phyloP scores from a whole-genome alignment of 2,329 filamentous ascomycete genomes.

The Ceratocystis lukuohia region DNA sequence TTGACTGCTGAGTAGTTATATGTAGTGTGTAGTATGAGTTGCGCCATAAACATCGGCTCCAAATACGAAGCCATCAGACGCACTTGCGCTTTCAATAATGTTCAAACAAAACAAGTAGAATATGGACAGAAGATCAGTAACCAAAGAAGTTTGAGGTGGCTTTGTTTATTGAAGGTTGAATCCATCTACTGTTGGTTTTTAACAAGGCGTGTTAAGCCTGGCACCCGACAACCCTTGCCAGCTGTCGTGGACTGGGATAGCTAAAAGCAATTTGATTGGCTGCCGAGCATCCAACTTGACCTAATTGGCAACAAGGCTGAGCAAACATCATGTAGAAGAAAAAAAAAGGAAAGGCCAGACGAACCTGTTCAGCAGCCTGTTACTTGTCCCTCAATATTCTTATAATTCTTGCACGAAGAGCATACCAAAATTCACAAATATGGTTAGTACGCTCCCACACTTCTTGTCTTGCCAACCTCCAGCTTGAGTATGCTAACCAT shows the following conservation, averaged over 20 bases:
- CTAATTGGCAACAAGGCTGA: slow-evolving; percentile 5
- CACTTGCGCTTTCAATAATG: neutral
- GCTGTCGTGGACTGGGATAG: neutral
- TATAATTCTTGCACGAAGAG: neutral
- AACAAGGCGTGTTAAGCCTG: neutral
- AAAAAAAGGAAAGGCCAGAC: neutral
- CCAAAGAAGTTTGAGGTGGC: neutral
- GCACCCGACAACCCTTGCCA: neutral
- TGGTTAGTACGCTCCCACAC: neutral
- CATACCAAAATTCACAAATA: neutral
- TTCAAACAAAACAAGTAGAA: neutral
- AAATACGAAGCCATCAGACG: neutral
- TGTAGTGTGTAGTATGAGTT: neutral
- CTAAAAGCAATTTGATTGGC: neutral
- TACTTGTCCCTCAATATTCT: neutral
- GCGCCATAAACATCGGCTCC: neutral
- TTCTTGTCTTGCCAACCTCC: neutral
- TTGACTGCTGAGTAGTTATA: neutral
- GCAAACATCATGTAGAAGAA: neutral
- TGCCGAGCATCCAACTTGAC: neutral
- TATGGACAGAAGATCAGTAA: neutral
- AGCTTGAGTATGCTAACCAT: neutral
- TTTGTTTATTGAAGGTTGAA: neutral
- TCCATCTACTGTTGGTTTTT: neutral
- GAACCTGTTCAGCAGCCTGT: neutral